Evolutionary conservation across 2,329 filamentous ascomycete genomes (phyloP).

Genomic region (Sporothrix schenckii): DNA sequence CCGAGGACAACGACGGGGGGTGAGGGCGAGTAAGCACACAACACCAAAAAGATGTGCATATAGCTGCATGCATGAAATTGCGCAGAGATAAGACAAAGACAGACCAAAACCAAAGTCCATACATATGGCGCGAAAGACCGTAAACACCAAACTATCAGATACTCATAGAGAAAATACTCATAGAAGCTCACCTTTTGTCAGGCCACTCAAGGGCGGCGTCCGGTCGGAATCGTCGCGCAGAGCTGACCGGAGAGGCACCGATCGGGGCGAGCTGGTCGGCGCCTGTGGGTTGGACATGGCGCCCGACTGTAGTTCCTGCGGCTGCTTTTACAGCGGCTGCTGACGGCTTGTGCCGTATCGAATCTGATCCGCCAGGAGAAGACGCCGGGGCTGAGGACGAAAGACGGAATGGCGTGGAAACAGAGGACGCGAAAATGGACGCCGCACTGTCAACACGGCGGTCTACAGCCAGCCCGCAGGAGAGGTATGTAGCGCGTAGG

Average conservation of each 20-base stretch:
- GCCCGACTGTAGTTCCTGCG: neutral
- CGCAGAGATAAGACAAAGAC: neutral
- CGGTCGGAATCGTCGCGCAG: conserved; percentile 40
- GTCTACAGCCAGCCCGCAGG: neutral
- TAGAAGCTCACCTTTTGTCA: conserved; percentile 33
- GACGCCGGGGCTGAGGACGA: neutral
- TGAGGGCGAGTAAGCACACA: neutral
- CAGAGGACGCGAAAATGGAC: neutral
- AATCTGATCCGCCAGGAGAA: neutral
- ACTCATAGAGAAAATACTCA: neutral
- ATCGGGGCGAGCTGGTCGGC: conserved; percentile 32
- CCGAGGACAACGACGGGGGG: conserved; percentile 12
- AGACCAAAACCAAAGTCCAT: neutral
- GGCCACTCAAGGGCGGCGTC: conserved; percentile 32
- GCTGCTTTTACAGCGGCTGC: neutral
- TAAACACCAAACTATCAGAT: neutral
- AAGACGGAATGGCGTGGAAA: neutral
- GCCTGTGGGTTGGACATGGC: conserved; percentile 31
- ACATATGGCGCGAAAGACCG: too few relatives aligned
- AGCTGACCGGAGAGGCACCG: conserved; percentile 47
- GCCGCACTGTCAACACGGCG: conserved; percentile 14
- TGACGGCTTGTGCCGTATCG: neutral
- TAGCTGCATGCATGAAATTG: neutral
- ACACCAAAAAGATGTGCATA: neutral
- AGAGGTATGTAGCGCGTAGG: neutral